Conservation (phyloP, 2,329 filamentous ascomycete species). For the Cadophora malorum region DNA sequence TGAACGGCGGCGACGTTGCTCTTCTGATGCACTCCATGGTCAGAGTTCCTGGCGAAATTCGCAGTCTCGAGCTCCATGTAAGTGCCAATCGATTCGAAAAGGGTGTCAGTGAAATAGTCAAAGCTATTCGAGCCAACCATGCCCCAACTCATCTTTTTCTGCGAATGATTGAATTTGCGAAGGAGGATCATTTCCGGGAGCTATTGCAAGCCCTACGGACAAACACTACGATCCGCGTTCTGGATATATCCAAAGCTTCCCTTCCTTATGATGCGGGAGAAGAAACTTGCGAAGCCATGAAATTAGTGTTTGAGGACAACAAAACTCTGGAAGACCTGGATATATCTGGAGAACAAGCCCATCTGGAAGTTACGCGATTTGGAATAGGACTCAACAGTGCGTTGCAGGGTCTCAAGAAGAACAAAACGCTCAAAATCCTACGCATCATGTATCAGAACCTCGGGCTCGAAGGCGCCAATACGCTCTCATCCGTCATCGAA, state of each 20-base stretch:
- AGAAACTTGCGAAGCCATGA: conserved; percentile 69
- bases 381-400: conserved; percentile 73
- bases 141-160: conserved; percentile 70
- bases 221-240: conserved; percentile 66
- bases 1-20: conserved; percentile 69
- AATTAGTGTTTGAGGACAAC: conserved; percentile 70
- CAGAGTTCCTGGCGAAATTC: conserved; percentile 52
- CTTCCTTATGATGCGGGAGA: conserved; percentile 72
- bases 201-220: conserved; percentile 65
- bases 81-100: conserved; percentile 61
- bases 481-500: conserved; percentile 71
- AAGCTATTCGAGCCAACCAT: conserved; percentile 56
- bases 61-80: conserved; percentile 69
- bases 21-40: conserved; percentile 69
- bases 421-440: conserved; percentile 65
- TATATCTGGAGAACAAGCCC: conserved; percentile 74
- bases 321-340: conserved; percentile 70
- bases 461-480: conserved; percentile 72
- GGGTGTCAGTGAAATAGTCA: conserved; percentile 57
- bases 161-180: conserved; percentile 66
- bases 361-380: conserved; percentile 72
- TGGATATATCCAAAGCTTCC: conserved; percentile 75
- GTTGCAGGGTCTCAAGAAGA: conserved; percentile 67
- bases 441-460: conserved; percentile 73
- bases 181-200: conserved; percentile 58